Conservation (phyloP, 257 asterid species). For the Nicotiana knightiana region DNA sequence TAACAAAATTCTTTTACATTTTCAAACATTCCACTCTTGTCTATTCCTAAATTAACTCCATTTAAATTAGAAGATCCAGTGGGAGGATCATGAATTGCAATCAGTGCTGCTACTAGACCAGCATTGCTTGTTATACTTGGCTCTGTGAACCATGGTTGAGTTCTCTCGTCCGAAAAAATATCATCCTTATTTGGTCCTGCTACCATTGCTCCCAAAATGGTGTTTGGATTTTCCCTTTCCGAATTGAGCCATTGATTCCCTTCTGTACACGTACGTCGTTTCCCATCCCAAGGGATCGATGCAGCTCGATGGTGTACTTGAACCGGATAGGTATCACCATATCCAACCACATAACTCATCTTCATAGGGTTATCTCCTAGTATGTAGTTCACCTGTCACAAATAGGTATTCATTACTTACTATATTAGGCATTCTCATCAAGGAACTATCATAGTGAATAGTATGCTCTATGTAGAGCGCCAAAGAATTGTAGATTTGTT, state of each 20-base stretch:
- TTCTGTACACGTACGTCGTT: constrained; percentile 27
- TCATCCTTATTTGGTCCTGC: constrained; percentile 48
- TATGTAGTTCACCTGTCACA: constrained; percentile 44
- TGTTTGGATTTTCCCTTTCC: constrained; percentile 31
- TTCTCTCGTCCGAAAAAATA: constrained; percentile 33
- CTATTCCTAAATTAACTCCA: constrained; percentile 36
- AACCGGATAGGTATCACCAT: constrained; percentile 33
- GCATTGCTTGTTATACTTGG: constrained; percentile 50
- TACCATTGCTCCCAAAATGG: constrained; percentile 48
- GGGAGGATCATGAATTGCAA: constrained; percentile 41
- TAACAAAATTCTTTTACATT: constrained; percentile 16
- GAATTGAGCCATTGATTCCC: constrained; percentile 35
- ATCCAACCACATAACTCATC: constrained; percentile 55
- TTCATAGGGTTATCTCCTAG: constrained; percentile 57
- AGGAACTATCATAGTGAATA: background rate
- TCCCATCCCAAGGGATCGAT: constrained; percentile 47
- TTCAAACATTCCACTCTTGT: constrained; percentile 40
- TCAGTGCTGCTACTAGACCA: constrained; percentile 50
- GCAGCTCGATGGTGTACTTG: constrained; percentile 56
- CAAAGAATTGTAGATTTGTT: background rate
- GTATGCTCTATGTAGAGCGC: background rate
- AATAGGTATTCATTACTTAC: background rate
- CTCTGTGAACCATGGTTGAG: constrained; percentile 36
- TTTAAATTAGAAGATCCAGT: constrained; percentile 1
- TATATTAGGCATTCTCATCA: background rate